These are phyloP conservation scores for Curvularia sp. DNA, from an alignment of 2,329 filamentous ascomycete genomes.

Conservation along the genomic window DNA sequence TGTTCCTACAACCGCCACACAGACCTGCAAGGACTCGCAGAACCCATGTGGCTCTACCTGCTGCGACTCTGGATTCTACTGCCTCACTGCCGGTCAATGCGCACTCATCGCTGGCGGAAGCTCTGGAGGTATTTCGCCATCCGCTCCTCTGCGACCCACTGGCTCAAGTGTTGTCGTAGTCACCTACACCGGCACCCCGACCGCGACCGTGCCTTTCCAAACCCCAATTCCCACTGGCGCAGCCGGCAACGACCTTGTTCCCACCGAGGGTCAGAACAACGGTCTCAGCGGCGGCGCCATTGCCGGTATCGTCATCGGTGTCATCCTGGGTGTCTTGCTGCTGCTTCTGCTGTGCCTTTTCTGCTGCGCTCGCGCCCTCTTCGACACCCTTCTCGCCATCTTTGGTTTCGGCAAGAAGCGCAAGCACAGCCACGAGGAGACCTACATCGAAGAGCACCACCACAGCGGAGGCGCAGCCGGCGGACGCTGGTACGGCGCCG, in stretches of 20 bases:
- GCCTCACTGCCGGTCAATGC: constrained; percentile 64
- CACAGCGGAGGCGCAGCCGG: constrained; percentile 66
- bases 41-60: constrained; percentile 72
- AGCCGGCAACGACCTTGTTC: constrained; percentile 49
- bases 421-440: constrained; percentile 61
- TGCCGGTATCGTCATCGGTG: constrained; percentile 80
- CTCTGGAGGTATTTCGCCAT: constrained; percentile 56
- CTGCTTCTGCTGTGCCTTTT: constrained; percentile 77
- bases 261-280: constrained; percentile 37
- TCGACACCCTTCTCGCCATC: constrained; percentile 65
- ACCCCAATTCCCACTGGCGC: constrained; percentile 63
- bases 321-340: constrained; percentile 70
- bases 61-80: constrained; percentile 74
- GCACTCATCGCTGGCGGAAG: constrained; percentile 61
- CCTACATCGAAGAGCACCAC: constrained; percentile 69
- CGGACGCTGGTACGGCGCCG: constrained; percentile 59
- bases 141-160: constrained; percentile 60
- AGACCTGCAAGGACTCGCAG: constrained; percentile 60
- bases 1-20: constrained; percentile 28
- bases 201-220: constrained; percentile 58
- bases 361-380: constrained; percentile 65
- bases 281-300: constrained; percentile 74
- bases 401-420: constrained; percentile 65
- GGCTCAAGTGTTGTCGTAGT: constrained; percentile 63
- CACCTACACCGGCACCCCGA: constrained; percentile 54